phyloP scores from a whole-genome alignment of 331 rosid species.

The Spiraea crenata region DNA sequence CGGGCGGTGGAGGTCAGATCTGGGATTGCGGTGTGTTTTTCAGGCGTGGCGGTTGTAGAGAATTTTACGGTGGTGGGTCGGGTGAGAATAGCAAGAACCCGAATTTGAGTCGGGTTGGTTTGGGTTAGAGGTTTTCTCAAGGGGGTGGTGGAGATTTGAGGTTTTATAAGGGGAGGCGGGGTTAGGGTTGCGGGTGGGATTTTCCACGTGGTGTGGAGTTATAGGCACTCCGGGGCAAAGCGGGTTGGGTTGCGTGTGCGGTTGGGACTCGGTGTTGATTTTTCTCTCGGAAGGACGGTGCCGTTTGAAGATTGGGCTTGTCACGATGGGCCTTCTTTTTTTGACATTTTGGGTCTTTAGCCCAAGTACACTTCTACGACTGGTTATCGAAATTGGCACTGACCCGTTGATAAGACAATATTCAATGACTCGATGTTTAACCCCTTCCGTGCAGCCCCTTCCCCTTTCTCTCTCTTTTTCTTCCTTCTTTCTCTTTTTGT shows the following conservation, averaged over 20 bases:
- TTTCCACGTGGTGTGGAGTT: slow-evolving; percentile 28
- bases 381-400: too few relatives aligned
- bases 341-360: too few relatives aligned
- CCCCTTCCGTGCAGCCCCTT: too few relatives aligned
- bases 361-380: too few relatives aligned
- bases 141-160: not conserved
- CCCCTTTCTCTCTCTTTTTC: too few relatives aligned
- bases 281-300: not conserved
- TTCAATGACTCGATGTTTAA: too few relatives aligned
- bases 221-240: not conserved
- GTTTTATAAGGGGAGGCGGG: slow-evolving; percentile 14
- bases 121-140: slow-evolving; percentile 13
- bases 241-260: slow-evolving; percentile 18
- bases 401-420: too few relatives aligned
- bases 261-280: not conserved
- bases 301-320: not conserved
- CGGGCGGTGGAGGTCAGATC: slow-evolving; percentile 24
- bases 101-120: not conserved
- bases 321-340: too few relatives aligned
- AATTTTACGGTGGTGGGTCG: not conserved
- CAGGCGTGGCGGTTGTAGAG: not conserved
- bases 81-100: slow-evolving; percentile 12
- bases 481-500: too few relatives aligned
- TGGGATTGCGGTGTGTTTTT: slow-evolving; percentile 15
- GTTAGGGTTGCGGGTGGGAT: slow-evolving; percentile 14